These are phyloP conservation scores for Trichocladium antarcticum DNA, from an alignment of 495 filamentous ascomycete species.

Conservation along the genomic window DNA sequence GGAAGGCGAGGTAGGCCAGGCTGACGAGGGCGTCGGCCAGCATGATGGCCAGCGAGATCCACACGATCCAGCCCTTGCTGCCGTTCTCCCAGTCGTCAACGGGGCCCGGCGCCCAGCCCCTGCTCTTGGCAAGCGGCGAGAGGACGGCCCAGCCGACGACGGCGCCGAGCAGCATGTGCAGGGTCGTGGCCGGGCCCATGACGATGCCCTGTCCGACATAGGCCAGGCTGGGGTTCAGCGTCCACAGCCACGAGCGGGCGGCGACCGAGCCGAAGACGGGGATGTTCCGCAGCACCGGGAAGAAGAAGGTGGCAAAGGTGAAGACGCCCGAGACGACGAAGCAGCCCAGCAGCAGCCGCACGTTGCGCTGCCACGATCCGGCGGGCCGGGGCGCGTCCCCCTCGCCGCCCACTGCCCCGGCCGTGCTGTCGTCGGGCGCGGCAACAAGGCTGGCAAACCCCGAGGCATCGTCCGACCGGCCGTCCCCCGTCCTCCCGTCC, in stretches of 20 bases:
- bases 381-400: slow-evolving; percentile 13
- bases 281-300: slow-evolving; percentile 71
- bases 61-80: slow-evolving; percentile 97
- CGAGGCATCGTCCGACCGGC: background rate
- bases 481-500: slow-evolving; percentile 4
- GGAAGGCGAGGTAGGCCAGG: slow-evolving; percentile 65
- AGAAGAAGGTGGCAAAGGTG: slow-evolving; percentile 84
- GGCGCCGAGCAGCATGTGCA: slow-evolving; percentile 92
- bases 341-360: slow-evolving; percentile 41
- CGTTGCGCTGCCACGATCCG: slow-evolving; percentile 43
- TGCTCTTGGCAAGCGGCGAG: slow-evolving; percentile 72
- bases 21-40: slow-evolving; percentile 84
- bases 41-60: slow-evolving; percentile 93
- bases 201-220: slow-evolving; percentile 80
- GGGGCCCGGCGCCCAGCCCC: slow-evolving; percentile 79
- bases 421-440: slow-evolving; percentile 5
- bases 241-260: slow-evolving; percentile 84
- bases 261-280: slow-evolving; percentile 71
- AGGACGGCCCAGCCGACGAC: slow-evolving; percentile 84
- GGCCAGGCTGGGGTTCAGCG: slow-evolving; percentile 85
- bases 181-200: slow-evolving; percentile 88
- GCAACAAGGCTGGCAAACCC: slow-evolving; percentile 24
- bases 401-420: slow-evolving; percentile 1
- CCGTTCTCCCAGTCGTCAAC: slow-evolving; percentile 82
- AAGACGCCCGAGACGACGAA: slow-evolving; percentile 46